Evolutionary conservation across 306 rosid species (phyloP).

Genomic region (Prunus campanulata): DNA sequence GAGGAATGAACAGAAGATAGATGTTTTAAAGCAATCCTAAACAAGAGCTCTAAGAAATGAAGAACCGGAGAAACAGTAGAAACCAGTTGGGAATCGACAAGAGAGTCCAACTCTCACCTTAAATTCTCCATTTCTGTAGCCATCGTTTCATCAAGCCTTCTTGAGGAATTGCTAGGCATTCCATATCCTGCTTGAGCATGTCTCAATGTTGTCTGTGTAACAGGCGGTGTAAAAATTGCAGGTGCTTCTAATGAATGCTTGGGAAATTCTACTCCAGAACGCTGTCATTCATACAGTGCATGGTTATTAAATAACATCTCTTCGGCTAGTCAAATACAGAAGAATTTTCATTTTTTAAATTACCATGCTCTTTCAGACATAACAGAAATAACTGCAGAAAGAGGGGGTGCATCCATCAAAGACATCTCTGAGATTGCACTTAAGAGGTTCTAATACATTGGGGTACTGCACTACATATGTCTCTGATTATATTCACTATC

Average conservation of each 20-base stretch:
- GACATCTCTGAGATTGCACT: too few species aligned
- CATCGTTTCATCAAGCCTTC: conserved; percentile 99
- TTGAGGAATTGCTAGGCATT: conserved; percentile 81
- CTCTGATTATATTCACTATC: neutral
- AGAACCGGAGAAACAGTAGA: conserved; percentile 13
- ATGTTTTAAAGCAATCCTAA: neutral
- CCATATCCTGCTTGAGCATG: conserved; percentile 74
- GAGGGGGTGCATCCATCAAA: neutral
- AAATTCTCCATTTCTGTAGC: conserved; percentile 82
- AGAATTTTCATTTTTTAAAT: neutral
- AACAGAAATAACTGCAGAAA: neutral
- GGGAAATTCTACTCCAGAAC: conserved; percentile 80
- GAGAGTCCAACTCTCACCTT: conserved; percentile 45
- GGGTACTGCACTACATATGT: neutral
- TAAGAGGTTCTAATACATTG: neutral
- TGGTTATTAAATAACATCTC: conserved; percentile 7
- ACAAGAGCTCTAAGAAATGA: neutral
- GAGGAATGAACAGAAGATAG: conserved; percentile 11
- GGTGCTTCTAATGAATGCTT: conserved; percentile 71
- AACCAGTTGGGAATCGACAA: neutral
- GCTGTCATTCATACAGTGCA: conserved; percentile 57
- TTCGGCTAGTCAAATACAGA: conserved; percentile 13
- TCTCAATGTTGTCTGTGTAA: conserved; percentile 41
- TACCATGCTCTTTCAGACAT: neutral
- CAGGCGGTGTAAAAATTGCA: conserved; percentile 86